Base-by-base conservation (phyloP, 805 yeast species). In the Torulaspora franciscae region DNA sequence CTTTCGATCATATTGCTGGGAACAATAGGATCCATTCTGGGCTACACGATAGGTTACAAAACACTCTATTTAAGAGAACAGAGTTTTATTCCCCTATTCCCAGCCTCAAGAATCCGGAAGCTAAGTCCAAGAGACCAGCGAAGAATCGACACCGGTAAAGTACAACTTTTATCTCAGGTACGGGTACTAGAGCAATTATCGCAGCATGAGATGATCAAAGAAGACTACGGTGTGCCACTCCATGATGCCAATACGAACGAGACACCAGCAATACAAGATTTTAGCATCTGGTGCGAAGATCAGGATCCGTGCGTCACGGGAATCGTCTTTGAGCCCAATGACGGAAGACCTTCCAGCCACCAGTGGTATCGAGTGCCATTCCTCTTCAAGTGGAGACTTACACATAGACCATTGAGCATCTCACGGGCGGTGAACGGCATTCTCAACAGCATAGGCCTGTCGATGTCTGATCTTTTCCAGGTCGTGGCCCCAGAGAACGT, bases 261-360 rank as follows among this genome's bases (percentile, higher is more conserved):
- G n/a, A 49, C 57, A 1, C 60, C 59, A 5, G 40, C 42, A 36
- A 46, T 55, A 10, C 47, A 49, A 27, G 51, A 55, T 10, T 58
- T 62, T 29, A 48, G 51, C 17, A 48, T 64, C 23, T 62, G 67
- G 68, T 53, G 61, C 32, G 62, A 62, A 37, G 65, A 64, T 32
- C 57, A 55, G 36, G 58, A 57, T 25, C 61, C 62, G 4, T 57
- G 62, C 28, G 50, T 64, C 6, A 56, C 53, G 26, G 66, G 66
- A 11, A 24, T 61, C 7, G 43, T 50, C 7, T 37, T 62, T 3
- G 55, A 43, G 27, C 59, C 59, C 15, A 40, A 51, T 15, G 46
- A 48, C n/a, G 36, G 34, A 11, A 46, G 48, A 19, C 36, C 47
- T 7, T 41, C 47, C 10, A 43, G 39, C 10, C 51, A 51, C 37